Evolutionary conservation across 129 eudicot genomes (phyloP), one percentile per base, ranked within the genome.

Genomic region (Pulicaria dysenterica): DNA sequence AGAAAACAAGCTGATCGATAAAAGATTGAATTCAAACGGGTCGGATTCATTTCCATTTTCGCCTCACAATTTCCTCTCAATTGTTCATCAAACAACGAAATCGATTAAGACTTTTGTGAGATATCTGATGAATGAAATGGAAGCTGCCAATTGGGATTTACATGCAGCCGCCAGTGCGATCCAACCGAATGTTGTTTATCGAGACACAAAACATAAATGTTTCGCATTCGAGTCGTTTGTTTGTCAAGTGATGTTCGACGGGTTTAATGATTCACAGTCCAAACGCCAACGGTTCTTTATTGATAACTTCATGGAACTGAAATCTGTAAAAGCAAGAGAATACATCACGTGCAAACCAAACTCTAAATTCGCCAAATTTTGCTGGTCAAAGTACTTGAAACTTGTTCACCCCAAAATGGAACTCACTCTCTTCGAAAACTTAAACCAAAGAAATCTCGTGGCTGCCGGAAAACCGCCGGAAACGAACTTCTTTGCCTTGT

Each of bases 351-450:
- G 75, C 87, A 95, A 91, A 80, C 99, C 99, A 0, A 86, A 77
- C 58, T 91, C 97, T 0, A 44, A 39, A 37, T 95, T 95, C 43
- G 84, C 85, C 0, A 84, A 74, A 60, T 95, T 88, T 54, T 95
- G 94, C 51, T 63, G 85, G 7, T 77, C 59, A 0, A 90, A 88
- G 79, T 95, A 95, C 78, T 42, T 77, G 69, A 80, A 58, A 78
- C 85, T 94, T 3, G 70, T 88, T 24, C 93, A 95, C 64, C 94
- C 91, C 9, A 72, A 81, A 48, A 81, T 90, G 99, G 99, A 90
- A 73, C 76, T 67, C 60, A 81, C 94, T 16, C 78, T 95, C 47
- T 95, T 84, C 48, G 89, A 94, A 1, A 86, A 84, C 13, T 46
- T 77, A 71, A 73, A 80, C 13, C 96, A 84, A 55, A 56, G 97